These are phyloP conservation scores for Hyparrhenia diplandra DNA, from an alignment of 176 grass and related monocot genomes.

Conservation along the genomic window DNA sequence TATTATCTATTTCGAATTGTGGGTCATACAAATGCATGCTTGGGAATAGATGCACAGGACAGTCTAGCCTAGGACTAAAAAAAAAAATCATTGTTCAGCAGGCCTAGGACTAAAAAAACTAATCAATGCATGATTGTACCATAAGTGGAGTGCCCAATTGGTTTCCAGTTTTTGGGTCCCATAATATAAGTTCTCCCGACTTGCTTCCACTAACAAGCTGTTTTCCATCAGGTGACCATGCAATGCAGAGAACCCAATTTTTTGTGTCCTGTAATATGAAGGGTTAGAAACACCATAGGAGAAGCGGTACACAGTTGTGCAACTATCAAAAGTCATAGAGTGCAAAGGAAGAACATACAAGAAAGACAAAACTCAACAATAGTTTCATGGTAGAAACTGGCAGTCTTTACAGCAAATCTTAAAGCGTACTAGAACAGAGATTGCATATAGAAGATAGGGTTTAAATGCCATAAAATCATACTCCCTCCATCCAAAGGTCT, in stretches of 20 bases:
- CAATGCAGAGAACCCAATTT: slow-evolving; percentile 96
- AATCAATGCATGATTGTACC: slow-evolving; percentile 37
- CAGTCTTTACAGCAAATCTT: background rate
- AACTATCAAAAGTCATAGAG: background rate
- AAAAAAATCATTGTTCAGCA: background rate
- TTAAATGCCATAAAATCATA: background rate
- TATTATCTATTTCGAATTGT: slow-evolving; percentile 6
- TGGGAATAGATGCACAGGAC: background rate
- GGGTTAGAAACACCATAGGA: background rate
- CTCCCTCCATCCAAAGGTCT: background rate
- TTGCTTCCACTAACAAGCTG: slow-evolving; percentile 97
- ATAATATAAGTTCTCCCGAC: slow-evolving; percentile 80
- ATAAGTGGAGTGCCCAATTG: slow-evolving; percentile 64
- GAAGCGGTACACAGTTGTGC: background rate
- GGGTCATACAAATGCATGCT: background rate
- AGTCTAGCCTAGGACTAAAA: background rate
- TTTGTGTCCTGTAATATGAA: slow-evolving; percentile 83
- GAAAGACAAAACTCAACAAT: background rate
- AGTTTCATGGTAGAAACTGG: background rate
- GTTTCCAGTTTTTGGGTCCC: slow-evolving; percentile 91
- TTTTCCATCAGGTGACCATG: slow-evolving; percentile 93
- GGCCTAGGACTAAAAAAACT: background rate
- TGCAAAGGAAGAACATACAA: background rate
- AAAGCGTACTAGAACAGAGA: background rate
- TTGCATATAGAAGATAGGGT: background rate